Conservation (phyloP, 257 asterid species). For the Hygrophila difformis region DNA sequence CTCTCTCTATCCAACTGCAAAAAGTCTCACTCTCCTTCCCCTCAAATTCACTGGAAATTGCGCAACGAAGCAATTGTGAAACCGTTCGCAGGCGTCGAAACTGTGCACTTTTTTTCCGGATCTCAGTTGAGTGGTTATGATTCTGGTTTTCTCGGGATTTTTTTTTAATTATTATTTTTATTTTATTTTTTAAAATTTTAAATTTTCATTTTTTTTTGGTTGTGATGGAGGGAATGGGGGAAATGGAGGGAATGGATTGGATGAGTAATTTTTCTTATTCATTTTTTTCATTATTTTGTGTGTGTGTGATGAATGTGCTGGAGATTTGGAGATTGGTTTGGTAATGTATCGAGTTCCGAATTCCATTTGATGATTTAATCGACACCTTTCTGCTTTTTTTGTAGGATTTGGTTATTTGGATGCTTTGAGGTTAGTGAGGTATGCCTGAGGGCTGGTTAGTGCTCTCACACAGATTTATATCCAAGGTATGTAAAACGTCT, state of each 20-base stretch:
- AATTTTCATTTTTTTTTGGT: too few relatives aligned
- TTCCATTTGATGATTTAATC: slow-evolving; percentile 1
- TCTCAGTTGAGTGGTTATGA: slow-evolving; percentile 22
- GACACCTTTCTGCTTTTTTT: slow-evolving; percentile 5
- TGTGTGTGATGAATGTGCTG: neutral
- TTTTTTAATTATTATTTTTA: too few relatives aligned
- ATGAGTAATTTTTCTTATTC: too few relatives aligned
- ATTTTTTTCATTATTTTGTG: neutral
- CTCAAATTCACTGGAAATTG: slow-evolving; percentile 14
- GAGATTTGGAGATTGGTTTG: slow-evolving; percentile 16
- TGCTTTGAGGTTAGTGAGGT: slow-evolving; percentile 15
- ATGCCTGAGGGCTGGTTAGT: slow-evolving; percentile 10
- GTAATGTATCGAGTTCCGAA: neutral
- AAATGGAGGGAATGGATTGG: neutral
- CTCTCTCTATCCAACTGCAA: slow-evolving; percentile 24
- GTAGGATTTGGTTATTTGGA: slow-evolving; percentile 14
- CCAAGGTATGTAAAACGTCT: slow-evolving; percentile 9
- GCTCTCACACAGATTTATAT: slow-evolving; percentile 6
- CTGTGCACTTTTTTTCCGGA: slow-evolving; percentile 23
- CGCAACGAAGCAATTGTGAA: slow-evolving; percentile 4
- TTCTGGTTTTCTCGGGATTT: slow-evolving; percentile 5
- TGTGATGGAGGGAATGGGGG: slow-evolving; percentile 9
- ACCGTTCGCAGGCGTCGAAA: slow-evolving; percentile 22
- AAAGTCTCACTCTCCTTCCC: slow-evolving; percentile 19
- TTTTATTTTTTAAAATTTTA: too few relatives aligned